A percentile compares a stretch with the other conserved stretches of the same genome.
Conservation (phyloP, 2,329 filamentous ascomycete species). For the Clarireedia homoeocarpa region DNA sequence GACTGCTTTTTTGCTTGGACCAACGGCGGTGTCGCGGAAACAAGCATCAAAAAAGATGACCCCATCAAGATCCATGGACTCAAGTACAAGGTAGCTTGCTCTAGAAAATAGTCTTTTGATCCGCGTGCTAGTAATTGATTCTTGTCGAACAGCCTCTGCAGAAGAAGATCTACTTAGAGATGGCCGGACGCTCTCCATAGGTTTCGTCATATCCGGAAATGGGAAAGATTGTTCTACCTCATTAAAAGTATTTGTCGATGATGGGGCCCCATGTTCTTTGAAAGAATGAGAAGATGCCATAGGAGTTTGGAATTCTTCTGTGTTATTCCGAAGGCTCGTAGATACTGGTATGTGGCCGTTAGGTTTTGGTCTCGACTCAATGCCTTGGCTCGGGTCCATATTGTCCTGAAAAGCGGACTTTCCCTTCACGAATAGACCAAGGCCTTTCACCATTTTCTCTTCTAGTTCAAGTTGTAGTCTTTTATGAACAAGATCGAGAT, state of each 20-base stretch:
- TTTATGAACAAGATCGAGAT: slow-evolving; percentile 48
- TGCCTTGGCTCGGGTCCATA: slow-evolving; percentile 5
- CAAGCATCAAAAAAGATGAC: slow-evolving; percentile 18
- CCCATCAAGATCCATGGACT: slow-evolving; percentile 17
- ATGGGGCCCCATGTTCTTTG: background rate
- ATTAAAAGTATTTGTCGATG: background rate
- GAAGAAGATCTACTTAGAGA: slow-evolving; percentile 4
- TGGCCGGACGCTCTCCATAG: background rate
- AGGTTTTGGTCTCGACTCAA: background rate
- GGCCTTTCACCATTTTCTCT: slow-evolving; percentile 43
- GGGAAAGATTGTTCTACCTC: background rate
- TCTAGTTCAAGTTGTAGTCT: slow-evolving; percentile 42
- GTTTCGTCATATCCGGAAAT: background rate
- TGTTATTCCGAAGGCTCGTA: background rate
- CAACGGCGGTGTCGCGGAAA: slow-evolving; percentile 10
- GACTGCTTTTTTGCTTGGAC: background rate
- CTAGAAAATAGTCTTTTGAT: slow-evolving; percentile 14
- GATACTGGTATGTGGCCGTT: background rate
- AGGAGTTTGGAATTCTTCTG: background rate
- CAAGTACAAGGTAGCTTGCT: slow-evolving; percentile 17
- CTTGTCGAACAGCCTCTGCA: background rate
- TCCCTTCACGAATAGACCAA: slow-evolving; percentile 45
- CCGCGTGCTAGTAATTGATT: slow-evolving; percentile 1
- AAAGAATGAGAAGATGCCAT: background rate
- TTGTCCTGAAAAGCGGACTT: slow-evolving; percentile 28